Evolutionary conservation across 169 alveolate species (phyloP), one percentile per base, ranked within the genome.

Genomic region (Cryptosporidium felis): DNA sequence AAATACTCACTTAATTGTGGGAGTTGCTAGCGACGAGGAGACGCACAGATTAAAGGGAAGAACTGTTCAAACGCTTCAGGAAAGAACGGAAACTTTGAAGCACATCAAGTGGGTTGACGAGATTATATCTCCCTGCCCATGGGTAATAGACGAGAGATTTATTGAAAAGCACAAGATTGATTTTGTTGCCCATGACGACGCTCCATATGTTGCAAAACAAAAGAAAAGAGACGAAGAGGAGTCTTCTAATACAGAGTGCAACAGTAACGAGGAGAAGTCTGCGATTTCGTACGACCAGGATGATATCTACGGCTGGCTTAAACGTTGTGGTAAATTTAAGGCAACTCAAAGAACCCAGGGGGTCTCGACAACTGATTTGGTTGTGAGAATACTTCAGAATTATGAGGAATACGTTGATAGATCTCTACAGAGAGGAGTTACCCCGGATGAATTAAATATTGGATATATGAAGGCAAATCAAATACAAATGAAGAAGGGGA

Each of bases 101-200:
- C 99, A 97, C 74, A 92, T 98, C 62, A 95, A 95, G 58, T 97
- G 99, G 99, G 99, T 94, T 8, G 99, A 97, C 82, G 99, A 97
- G 82, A 97, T 97, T 34, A 93, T 97, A 34, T 95, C 98, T 32
- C 99, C 99, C 1, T 96, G 99, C 85, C 99, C 97, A 36, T 97
- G 98, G 99, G 92, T 95, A 44, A 90, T 95, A 5, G 96, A 97
- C 14, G 94, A 95, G 65, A 94, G 94, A 49, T 95, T 95, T 88
- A 80, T 96, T 82, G 96, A 93, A 61, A 90, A 93, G 59, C 96
- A 96, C 62, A 91, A 90, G n/a, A 94, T 96, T 26, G 98, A 96
- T 88, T 96, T 82, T 59, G 98, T 96, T 12, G 98, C 98, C 0
- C 99, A 96, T 89, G 99, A 96, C 65, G 99, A 95, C 46, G 94